Evolutionary conservation across 2,329 filamentous ascomycete genomes (phyloP).

Genomic region (Gnomoniopsis sp.): DNA sequence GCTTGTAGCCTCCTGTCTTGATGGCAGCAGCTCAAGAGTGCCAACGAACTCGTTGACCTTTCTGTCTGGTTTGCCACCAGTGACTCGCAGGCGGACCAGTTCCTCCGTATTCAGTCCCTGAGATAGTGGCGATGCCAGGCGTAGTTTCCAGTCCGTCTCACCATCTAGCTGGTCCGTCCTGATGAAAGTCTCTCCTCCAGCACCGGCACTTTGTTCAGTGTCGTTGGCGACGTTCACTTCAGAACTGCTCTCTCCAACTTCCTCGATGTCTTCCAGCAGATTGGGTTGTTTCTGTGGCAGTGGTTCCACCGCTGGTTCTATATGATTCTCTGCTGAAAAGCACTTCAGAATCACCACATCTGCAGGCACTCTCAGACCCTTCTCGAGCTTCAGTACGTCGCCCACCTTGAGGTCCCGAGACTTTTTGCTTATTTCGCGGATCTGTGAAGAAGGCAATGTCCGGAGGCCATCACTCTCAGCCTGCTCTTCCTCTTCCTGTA

Average conservation of each 20-base stretch:
- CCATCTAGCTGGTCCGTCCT: constrained; percentile 95
- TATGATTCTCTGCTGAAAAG: constrained; percentile 27
- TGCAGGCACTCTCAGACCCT: constrained; percentile 89
- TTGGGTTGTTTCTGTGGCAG: constrained; percentile 34
- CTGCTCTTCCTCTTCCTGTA: constrained; percentile 65
- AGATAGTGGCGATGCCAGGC: constrained; percentile 80
- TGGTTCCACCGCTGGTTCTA: constrained; percentile 29
- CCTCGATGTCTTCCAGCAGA: constrained; percentile 38
- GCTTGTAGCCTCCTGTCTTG: constrained; percentile 45
- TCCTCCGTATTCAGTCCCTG: constrained; percentile 74
- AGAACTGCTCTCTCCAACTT: constrained; percentile 24
- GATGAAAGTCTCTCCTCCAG: constrained; percentile 90
- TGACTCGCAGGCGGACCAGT: constrained; percentile 66
- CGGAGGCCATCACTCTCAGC: constrained; percentile 38
- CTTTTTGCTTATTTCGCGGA: constrained; percentile 71
- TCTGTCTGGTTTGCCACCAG: constrained; percentile 85
- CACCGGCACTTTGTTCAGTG: constrained; percentile 31
- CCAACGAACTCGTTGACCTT: constrained; percentile 94
- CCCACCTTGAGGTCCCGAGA: constrained; percentile 89
- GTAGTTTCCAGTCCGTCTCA: constrained; percentile 97
- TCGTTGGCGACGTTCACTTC: constrained; percentile 32
- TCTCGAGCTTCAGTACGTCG: constrained; percentile 88
- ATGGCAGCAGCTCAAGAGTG: constrained; percentile 72
- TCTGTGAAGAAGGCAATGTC: constrained; percentile 42
- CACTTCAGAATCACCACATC: constrained; percentile 93